These are phyloP conservation scores for Sarcomyxa edulis DNA, from an alignment of 768 basidiomycete species.

Conservation along the genomic window DNA sequence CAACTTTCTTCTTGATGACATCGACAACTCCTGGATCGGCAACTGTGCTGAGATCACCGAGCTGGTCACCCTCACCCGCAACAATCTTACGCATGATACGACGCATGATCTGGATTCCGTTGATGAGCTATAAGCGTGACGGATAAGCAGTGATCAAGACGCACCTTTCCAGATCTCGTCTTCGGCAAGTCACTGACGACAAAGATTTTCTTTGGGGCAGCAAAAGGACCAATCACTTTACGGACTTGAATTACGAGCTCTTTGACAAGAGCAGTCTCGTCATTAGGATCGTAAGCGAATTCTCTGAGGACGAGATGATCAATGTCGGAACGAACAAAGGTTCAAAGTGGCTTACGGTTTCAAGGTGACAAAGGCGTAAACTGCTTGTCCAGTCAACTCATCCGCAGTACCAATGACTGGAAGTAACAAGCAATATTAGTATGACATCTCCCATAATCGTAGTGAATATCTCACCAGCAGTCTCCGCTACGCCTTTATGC, in stretches of 20 bases:
- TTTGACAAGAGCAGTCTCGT: constrained; percentile 71
- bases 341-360: constrained; percentile 62
- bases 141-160: constrained; percentile 9
- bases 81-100: constrained; percentile 96
- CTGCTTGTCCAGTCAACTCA: constrained; percentile 89
- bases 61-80: constrained; percentile 89
- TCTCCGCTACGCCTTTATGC: constrained; percentile 94
- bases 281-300: constrained; percentile 65
- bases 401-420: constrained; percentile 78
- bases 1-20: constrained; percentile 75
- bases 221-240: constrained; percentile 97
- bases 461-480: constrained; percentile 48
- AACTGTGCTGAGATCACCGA: constrained; percentile 91
- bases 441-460: background rate
- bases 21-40: constrained; percentile 89
- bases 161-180: constrained; percentile 90
- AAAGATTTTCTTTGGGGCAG: constrained; percentile 90
- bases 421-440: constrained; percentile 7
- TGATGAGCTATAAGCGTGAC: background rate
- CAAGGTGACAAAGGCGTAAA: constrained; percentile 90
- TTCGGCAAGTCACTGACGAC: constrained; percentile 85
- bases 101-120: constrained; percentile 83
- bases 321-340: background rate
- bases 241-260: constrained; percentile 93
- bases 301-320: constrained; percentile 41